Base-by-base conservation (phyloP, 495 filamentous ascomycete species). In the Chaetomium tenue region DNA sequence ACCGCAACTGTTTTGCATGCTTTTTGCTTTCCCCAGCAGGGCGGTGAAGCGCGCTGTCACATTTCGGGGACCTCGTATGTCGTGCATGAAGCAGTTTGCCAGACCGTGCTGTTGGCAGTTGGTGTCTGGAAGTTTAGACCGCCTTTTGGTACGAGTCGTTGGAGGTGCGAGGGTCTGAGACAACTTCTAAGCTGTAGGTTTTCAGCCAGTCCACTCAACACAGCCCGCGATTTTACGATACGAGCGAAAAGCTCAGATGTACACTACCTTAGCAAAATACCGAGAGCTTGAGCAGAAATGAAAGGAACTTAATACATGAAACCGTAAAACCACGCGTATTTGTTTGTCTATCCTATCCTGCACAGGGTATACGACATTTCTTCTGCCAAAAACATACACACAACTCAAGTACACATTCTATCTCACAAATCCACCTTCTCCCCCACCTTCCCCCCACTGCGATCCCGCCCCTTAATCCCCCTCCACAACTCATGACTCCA, bases 401-500 rank as follows among this genome's bases (percentile, higher is more conserved):
- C 11, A 37, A 37, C 33, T 37, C 33, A 37, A 37, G 33, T 12
- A 37, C 28, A 30, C 28, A 6, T 3, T 30, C 2, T 37, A 7
- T 37, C 33, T 65, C 60, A 68, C 64, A 71, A 57, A 53, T 75
- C 66, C 44, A 67, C 64, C 61, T 69, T 71, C 56, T 42, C 58
- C 25, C 26, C 30, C n/a, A 33, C 25, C 18, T 16, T 50, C 15
- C 6, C 30, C 30, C 13, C 33, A 33, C 52, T 60, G 33, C 28
- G 40, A 42, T 22, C 30, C 39, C n/a, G 20, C 18, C 47, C 65
- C 16, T 25, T 51, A 5, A 46, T 20, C 20, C 46, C 47, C 40
- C 58, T 58, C 60, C 58, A 50, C 22, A 78, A 28, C 25, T 75
- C 74, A 13, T 59, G 61, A 40, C 74, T 76, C 76, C 76, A 78